Conservation (phyloP, 2,329 filamentous ascomycete species). For the Byssothecium circinans region DNA sequence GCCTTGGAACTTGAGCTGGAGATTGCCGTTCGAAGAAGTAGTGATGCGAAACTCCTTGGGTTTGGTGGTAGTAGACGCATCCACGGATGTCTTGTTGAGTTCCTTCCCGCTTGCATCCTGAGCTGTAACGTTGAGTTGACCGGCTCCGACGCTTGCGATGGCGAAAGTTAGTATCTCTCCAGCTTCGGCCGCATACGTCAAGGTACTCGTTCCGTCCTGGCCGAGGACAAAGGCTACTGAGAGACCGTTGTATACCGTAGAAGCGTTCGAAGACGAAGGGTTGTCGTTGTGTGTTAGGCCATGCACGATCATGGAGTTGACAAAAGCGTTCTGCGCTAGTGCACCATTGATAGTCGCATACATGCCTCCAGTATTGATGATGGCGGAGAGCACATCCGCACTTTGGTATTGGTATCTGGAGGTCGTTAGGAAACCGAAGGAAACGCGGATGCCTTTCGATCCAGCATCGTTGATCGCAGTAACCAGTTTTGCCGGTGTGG, state of each 20-base stretch:
- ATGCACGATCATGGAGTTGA: constrained; percentile 5
- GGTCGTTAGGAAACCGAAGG: constrained; percentile 3
- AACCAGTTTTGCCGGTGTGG: neutral
- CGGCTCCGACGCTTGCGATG: constrained; percentile 9
- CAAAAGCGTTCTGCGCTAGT: neutral
- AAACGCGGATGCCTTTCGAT: constrained; percentile 2
- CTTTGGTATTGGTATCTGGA: neutral
- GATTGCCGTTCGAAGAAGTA: constrained; percentile 1
- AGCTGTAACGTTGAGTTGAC: constrained; percentile 6
- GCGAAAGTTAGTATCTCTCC: constrained; percentile 7
- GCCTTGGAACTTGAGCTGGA: constrained; percentile 8
- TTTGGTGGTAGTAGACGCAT: neutral
- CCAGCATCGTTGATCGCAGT: constrained; percentile 4
- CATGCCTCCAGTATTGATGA: constrained; percentile 3
- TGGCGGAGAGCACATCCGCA: neutral
- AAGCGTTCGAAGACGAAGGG: neutral
- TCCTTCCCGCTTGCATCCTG: neutral
- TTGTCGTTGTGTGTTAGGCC: constrained; percentile 6
- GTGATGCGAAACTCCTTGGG: constrained; percentile 3
- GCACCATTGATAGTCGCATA: constrained; percentile 2
- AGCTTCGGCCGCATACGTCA: constrained; percentile 9
- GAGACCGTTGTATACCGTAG: no score
- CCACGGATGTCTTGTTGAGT: constrained; percentile 3
- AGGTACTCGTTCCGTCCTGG: constrained; percentile 1
- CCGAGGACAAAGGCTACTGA: no score